Evolutionary conservation across 345 rosid species (phyloP), one percentile per base, ranked within the genome.

Genomic region (Rhizophora mangle): DNA sequence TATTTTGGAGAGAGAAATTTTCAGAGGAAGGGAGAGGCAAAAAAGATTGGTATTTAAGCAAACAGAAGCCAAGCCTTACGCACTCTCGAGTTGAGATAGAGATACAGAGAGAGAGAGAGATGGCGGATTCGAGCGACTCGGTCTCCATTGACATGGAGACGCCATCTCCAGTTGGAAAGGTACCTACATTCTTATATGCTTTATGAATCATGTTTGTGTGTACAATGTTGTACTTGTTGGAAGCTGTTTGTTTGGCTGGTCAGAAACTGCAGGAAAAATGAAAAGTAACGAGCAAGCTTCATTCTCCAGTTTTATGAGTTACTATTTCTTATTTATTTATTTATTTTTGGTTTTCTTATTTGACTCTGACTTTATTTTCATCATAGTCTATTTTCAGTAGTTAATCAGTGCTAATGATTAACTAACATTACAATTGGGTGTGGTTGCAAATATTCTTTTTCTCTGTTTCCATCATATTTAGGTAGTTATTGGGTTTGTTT

Each of bases 81-180:
- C 49, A 43, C 49, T 32, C 31, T 20, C 22, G 67, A 27, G 67
- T 54, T 49, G 57, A 46, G 54, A 11, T 7, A 63, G 27, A 60
- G 21, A 6, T 1, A 16, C 20, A 67, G 39, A 74, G 74, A 82
- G 76, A 81, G 73, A 63, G 82, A 81, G 85, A 86, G 84, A 90
- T 90, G 98, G 86, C 65, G 7, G 90, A 78, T 8, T 85, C 86
- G 0, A 82, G 73, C 70, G 90, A 74, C 68, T 80, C 85, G 79
- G 81, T 85, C 72, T 84, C 91, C 75, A 75, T 88, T 69, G 86
- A 86, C 77, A 75, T 82, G 81, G 96, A 84, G 79, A 90, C 88
- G 85, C 90, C 90, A 79, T 83, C 80, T 80, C 90, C 90, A 63
- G 89, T 92, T 68, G 98, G 98, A 80, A 87, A 89, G 93, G 98